Evolutionary conservation across 2,329 filamentous ascomycete species (phyloP), one percentile per base, ranked within the genome.

Genomic region (Colletotrichum magnum): DNA sequence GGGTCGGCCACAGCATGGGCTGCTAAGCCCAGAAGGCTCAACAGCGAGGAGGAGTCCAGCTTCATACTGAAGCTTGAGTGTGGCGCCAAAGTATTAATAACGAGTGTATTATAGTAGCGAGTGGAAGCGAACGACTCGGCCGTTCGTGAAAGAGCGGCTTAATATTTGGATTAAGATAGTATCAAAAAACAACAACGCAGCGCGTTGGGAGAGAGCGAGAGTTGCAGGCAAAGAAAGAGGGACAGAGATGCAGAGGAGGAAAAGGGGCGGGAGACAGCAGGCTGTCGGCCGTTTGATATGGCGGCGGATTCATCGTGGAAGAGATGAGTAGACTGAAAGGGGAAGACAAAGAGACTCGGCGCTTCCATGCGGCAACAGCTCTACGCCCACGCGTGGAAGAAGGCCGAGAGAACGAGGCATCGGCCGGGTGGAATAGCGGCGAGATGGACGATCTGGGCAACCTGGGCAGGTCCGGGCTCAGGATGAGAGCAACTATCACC

Each of bases 1-100:
- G 86, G 86, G 71, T 86, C 84, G 26, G 87, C 84, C 54, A 72
- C 70, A 57, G 75, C 75, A 68, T 77, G 71, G 36, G 74, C 72
- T 56, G 77, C 78, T 63, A 85, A 75, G 69, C 78, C 80, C 53
- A 83, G 73, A 64, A 83, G 72, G 71, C 75, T 77, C 60, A 82
- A 71, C 54, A 82, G 70, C 32, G 77, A 59, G 39, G 71, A 64
- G 10, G 68, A 51, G 18, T 52, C 66, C 61, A 74, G 73, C 73
- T 69, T 77, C 80, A 82, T 83, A 16, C 45, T 72, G 52, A 32
- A 43, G 21, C 12, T n/a, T 12, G 39, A 12, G 39, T 12, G 18
- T n/a, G 43, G 4, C 1, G n/a, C 13, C 12, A 5, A 41, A 39
- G 15, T n/a, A 24, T 52, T 45, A 18, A 48, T 2, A 9, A 24